These are phyloP conservation scores for Artomyces pyxidatus DNA, from an alignment of 768 basidiomycete genomes.

Conservation along the genomic window DNA sequence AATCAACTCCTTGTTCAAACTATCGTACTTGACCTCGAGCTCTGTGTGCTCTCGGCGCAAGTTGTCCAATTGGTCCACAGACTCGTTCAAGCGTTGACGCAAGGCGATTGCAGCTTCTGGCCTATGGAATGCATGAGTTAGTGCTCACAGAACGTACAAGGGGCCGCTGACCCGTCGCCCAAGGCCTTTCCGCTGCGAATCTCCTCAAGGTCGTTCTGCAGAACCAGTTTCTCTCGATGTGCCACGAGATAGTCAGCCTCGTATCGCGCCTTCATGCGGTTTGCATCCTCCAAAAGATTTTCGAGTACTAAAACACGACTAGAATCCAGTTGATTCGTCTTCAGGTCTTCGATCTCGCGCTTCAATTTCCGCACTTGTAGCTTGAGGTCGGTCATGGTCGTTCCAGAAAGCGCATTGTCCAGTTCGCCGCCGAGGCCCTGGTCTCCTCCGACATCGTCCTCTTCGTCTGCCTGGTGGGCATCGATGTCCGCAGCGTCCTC, in stretches of 20 bases:
- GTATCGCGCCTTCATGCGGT: slow-evolving; percentile 81
- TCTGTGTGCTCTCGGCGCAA: slow-evolving; percentile 62
- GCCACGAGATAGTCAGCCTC: slow-evolving; percentile 81
- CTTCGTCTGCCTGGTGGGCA: slow-evolving; percentile 26
- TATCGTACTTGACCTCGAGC: slow-evolving; percentile 62
- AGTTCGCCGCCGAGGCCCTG: slow-evolving; percentile 78
- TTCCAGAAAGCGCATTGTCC: slow-evolving; percentile 77
- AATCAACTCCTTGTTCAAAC: slow-evolving; percentile 58
- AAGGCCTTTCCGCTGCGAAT: slow-evolving; percentile 79
- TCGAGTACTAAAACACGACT: slow-evolving; percentile 80
- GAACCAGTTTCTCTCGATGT: slow-evolving; percentile 73
- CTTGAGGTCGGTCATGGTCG: slow-evolving; percentile 88
- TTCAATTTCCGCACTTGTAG: slow-evolving; percentile 76
- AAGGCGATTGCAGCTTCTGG: slow-evolving; percentile 84
- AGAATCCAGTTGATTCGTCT: slow-evolving; percentile 68
- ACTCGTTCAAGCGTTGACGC: slow-evolving; percentile 81
- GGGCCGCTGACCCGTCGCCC: slow-evolving; percentile 62
- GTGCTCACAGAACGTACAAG: background rate
- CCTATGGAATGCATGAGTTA: slow-evolving; percentile 29
- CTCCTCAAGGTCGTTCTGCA: slow-evolving; percentile 80
- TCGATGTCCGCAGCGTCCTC: slow-evolving; percentile 32
- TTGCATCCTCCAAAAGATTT: slow-evolving; percentile 86
- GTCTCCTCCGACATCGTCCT: slow-evolving; percentile 34
- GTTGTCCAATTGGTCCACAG: slow-evolving; percentile 69
- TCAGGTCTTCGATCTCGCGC: slow-evolving; percentile 69